Evolutionary conservation across 23 red algal genomes (phyloP).

Genomic region (Pyropia haitanensis): DNA sequence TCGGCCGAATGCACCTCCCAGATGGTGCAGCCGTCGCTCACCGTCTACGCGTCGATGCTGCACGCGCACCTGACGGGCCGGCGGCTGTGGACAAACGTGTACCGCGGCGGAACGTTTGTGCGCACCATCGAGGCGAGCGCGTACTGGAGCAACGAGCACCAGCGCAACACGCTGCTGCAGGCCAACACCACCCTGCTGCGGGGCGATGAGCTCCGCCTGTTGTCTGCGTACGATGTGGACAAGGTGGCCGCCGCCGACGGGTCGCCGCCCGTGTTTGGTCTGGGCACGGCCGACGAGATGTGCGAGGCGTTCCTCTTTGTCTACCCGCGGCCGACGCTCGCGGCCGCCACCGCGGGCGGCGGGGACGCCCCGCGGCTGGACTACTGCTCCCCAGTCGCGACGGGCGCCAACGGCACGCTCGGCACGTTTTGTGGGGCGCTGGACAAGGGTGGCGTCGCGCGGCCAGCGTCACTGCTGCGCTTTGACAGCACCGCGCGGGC

Average conservation of each 20-base stretch:
- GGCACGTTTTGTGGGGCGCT: too few relatives aligned
- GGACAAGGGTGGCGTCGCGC: too few relatives aligned
- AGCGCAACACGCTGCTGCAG: slow-evolving; percentile 9
- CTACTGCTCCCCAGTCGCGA: too few relatives aligned
- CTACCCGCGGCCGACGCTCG: too few relatives aligned
- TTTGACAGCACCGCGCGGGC: too few relatives aligned
- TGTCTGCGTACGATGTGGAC: slow-evolving; percentile 25
- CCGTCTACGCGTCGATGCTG: slow-evolving; percentile 19
- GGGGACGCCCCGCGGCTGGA: too few relatives aligned
- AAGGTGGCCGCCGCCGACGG: too few relatives aligned
- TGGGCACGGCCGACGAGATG: slow-evolving; percentile 43
- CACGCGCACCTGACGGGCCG: slow-evolving; percentile 49
- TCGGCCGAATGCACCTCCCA: slow-evolving; percentile 24
- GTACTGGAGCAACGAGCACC: slow-evolving; percentile 45
- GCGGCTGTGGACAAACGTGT: slow-evolving; percentile 34
- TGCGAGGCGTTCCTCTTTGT: slow-evolving; percentile 44
- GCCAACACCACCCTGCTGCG: slow-evolving; percentile 11
- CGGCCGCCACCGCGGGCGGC: too few relatives aligned
- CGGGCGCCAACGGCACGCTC: too few relatives aligned
- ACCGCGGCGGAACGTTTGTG: slow-evolving; percentile 23
- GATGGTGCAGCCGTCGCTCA: slow-evolving; percentile 8
- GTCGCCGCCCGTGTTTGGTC: slow-evolving; percentile 21
- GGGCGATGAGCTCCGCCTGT: slow-evolving; percentile 21
- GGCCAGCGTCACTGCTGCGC: too few relatives aligned
- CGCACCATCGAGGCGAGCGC: slow-evolving; percentile 28